Conservation (phyloP, 2,329 filamentous ascomycete genomes). For the Cercospora nicotianae region DNA sequence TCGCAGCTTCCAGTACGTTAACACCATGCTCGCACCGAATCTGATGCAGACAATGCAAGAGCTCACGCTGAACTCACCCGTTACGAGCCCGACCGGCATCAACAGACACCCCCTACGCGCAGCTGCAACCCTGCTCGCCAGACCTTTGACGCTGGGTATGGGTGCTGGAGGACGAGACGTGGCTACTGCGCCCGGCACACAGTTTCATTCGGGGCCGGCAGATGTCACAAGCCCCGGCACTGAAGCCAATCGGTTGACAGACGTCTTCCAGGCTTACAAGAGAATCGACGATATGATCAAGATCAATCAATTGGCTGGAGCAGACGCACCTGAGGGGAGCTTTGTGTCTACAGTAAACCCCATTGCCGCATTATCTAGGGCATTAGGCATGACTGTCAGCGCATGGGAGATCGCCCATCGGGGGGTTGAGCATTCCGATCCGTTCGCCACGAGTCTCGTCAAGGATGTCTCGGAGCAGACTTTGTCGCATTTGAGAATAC, state of each 20-base stretch:
- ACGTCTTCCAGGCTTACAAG: constrained; percentile 56
- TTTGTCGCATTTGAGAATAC: constrained; percentile 80
- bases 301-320: constrained; percentile 47
- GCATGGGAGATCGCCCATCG: constrained; percentile 90
- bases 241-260: constrained; percentile 24
- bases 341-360: constrained; percentile 25
- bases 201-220: constrained; percentile 10
- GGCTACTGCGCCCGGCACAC: constrained; percentile 5
- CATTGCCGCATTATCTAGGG: constrained; percentile 31
- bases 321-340: constrained; percentile 16
- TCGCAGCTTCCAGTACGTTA: constrained; percentile 33
- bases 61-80: constrained; percentile 29
- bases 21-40: constrained; percentile 33
- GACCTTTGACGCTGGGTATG: constrained; percentile 22
- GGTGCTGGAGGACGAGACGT: constrained; percentile 8
- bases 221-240: constrained; percentile 10
- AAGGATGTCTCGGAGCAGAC: constrained; percentile 81
- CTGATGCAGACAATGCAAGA: constrained; percentile 35
- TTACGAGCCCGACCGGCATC: constrained; percentile 18
- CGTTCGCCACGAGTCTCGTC: constrained; percentile 67
- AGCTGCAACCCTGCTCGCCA: constrained; percentile 19
- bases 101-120: constrained; percentile 21
- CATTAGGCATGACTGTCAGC: constrained; percentile 81
- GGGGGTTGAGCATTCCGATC: constrained; percentile 67
- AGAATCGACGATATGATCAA: constrained; percentile 57